These are phyloP conservation scores for Astragalus glycyphyllos DNA, from an alignment of 306 rosid genomes.

Conservation along the genomic window DNA sequence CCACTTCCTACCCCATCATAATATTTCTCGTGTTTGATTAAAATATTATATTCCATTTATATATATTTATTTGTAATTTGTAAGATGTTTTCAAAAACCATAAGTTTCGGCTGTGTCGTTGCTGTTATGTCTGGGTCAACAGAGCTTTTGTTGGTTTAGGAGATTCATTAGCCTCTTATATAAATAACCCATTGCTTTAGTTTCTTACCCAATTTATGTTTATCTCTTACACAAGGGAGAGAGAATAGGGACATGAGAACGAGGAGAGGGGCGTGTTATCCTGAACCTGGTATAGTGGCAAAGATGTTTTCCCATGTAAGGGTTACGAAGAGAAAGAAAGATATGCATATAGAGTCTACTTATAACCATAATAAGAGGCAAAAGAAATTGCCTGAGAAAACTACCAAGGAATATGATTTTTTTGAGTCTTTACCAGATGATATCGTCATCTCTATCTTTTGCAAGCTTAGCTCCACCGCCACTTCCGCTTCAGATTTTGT, in stretches of 20 bases:
- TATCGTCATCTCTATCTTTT: conserved; percentile 70
- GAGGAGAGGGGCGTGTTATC: conserved; percentile 75
- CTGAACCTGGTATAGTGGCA: conserved; percentile 42
- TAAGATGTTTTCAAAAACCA: conserved; percentile 29
- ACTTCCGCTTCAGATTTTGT: conserved; percentile 69
- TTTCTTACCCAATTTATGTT: conserved; percentile 25
- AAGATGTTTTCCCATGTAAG: conserved; percentile 34
- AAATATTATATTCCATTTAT: not conserved
- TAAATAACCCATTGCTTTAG: conserved; percentile 47
- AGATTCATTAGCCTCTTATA: conserved; percentile 34
- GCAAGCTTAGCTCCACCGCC: conserved; percentile 70
- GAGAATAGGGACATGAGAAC: conserved; percentile 70
- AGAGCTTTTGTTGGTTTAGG: not conserved
- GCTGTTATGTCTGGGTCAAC: conserved; percentile 45
- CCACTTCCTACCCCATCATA: conserved; percentile 25
- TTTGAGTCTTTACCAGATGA: conserved; percentile 87
- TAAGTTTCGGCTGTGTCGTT: conserved; percentile 59
- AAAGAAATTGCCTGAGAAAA: conserved; percentile 36
- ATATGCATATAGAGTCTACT: conserved; percentile 34
- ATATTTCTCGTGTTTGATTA: conserved; percentile 21
- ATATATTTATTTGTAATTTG: not conserved
- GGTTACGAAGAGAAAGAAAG: conserved; percentile 48
- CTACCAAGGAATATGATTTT: conserved; percentile 42
- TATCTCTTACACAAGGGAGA: conserved; percentile 38
- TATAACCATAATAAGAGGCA: conserved; percentile 58